Conservation (phyloP, 2,329 filamentous ascomycete species). For the Sporothrix brunneoviolacea region DNA sequence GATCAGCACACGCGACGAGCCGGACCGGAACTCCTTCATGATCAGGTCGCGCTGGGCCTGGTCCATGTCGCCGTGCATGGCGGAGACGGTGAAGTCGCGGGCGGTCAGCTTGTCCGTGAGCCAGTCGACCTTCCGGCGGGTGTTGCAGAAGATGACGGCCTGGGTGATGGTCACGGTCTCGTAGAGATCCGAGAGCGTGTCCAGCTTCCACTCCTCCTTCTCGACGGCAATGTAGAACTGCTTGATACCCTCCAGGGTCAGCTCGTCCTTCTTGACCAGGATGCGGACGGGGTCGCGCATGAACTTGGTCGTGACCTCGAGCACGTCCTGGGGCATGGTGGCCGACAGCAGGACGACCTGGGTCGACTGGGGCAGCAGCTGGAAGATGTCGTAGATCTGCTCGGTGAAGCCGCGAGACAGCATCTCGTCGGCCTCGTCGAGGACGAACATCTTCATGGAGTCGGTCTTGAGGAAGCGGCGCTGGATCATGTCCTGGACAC, state of each 20-base stretch:
- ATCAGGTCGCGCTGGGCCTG: slow-evolving; percentile 96
- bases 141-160: slow-evolving; percentile 99
- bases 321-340: slow-evolving; percentile 97
- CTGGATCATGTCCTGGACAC: slow-evolving; percentile 99
- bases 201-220: slow-evolving; percentile 99
- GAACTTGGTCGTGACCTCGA: slow-evolving; percentile 99
- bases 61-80: slow-evolving; percentile 99
- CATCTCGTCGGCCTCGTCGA: slow-evolving; percentile 99
- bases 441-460: slow-evolving; percentile 99
- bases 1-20: slow-evolving; percentile 96
- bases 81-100: slow-evolving; percentile 97
- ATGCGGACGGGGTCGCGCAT: slow-evolving; percentile 99
- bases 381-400: slow-evolving; percentile 99
- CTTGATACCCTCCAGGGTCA: slow-evolving; percentile 99
- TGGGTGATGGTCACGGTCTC: slow-evolving; percentile 99
- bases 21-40: slow-evolving; percentile 99
- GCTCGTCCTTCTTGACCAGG: slow-evolving; percentile 98
- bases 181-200: slow-evolving; percentile 97
- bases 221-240: slow-evolving; percentile 99
- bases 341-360: slow-evolving; percentile 97
- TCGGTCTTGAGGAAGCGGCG: slow-evolving; percentile 95
- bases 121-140: slow-evolving; percentile 99
- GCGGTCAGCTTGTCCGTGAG: slow-evolving; percentile 98
- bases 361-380: slow-evolving; percentile 93
- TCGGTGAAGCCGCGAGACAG: slow-evolving; percentile 98